Base-by-base conservation (phyloP, 495 filamentous ascomycete species). In the Pyrenula aspistea region DNA sequence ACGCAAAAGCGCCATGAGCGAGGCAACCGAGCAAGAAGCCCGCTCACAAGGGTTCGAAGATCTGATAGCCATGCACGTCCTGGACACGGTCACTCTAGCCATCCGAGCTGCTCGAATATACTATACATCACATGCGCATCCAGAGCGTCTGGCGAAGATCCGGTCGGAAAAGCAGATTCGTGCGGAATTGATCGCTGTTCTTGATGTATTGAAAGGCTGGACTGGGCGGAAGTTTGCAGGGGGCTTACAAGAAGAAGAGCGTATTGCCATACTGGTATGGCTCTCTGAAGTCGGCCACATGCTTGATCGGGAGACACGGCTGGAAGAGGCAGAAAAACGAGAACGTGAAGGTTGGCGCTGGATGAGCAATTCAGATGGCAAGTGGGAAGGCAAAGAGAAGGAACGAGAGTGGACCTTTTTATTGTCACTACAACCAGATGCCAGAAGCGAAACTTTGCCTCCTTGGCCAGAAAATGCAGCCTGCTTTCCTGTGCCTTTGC, bases 41-140 rank as follows among this genome's bases (percentile, higher is more conserved):
- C 31, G 31, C 4, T 42, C 31, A 15, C 76, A 76, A 57, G 86
- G 84, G 4, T 93, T 86, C 79, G 80, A 87, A 64, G 89, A 96
- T 64, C 77, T 96, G 3, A 87, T 96, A 67, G 93, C 93, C 8
- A 80, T 96, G 72, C 87, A 94, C 57, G 80, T 98, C 47, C 74
- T 96, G 36, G 93, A 97, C 63, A 81, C 95, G 51, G 84, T 92
- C 69, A 98, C 93, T 2, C 76, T 96, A 50, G 91, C 91, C 12
- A 96, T 98, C 57, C 84, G 89, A 31, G 91, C 94, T 4, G 93
- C 93, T 31, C 95, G 91, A 66, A 84, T 91, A 50, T 98, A 96
- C 72, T 97, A 96, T 70, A 95, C 90, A 3, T 72, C 86, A 1
- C 91, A 96, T 65, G 83, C 90, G 63, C 74, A 85, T 21, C 88